Conservation (phyloP, 2,329 filamentous ascomycete genomes). For the Blumeria graminis region DNA sequence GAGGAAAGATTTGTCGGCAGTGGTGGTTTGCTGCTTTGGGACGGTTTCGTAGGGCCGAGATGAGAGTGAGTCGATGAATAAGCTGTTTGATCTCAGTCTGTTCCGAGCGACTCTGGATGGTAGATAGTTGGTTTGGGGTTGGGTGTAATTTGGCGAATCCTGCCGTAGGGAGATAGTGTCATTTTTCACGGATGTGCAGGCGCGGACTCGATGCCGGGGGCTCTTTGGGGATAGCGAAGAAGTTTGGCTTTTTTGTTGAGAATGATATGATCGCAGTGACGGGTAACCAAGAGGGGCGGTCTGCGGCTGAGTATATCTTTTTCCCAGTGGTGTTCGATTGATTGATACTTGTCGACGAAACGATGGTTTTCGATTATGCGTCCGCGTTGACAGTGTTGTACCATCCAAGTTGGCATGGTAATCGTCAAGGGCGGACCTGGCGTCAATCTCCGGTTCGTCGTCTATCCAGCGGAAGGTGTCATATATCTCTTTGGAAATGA, state of each 20-base stretch:
- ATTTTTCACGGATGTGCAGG: too few relatives aligned
- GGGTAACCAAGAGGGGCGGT: too few relatives aligned
- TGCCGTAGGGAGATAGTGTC: too few relatives aligned
- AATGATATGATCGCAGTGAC: too few relatives aligned
- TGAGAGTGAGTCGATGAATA: too few relatives aligned
- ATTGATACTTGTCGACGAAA: conserved; percentile 52
- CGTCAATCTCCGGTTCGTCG: conserved; percentile 44
- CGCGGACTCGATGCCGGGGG: conserved; percentile 61
- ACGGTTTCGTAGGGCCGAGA: background rate
- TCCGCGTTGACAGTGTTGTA: conserved; percentile 22
- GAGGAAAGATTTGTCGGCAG: conserved; percentile 31
- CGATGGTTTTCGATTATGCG: conserved; percentile 27
- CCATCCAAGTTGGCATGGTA: conserved; percentile 40
- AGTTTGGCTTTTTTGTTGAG: conserved; percentile 6
- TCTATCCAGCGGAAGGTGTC: conserved; percentile 54
- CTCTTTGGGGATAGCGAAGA: conserved; percentile 43
- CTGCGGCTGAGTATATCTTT: conserved; percentile 10
- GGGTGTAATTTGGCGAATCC: too few relatives aligned
- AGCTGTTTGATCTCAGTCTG: too few relatives aligned
- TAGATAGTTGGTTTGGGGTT: too few relatives aligned
- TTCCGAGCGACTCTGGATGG: too few relatives aligned
- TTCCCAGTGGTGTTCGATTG: conserved; percentile 36
- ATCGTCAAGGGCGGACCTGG: conserved; percentile 41
- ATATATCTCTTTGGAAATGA: conserved; percentile 18
- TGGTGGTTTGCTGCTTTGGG: conserved; percentile 12